A percentile compares a stretch with the other conserved stretches of the same genome.
These are phyloP conservation scores for Sporothrix variecibatus DNA, from an alignment of 2,329 filamentous ascomycete genomes.

Conservation along the genomic window DNA sequence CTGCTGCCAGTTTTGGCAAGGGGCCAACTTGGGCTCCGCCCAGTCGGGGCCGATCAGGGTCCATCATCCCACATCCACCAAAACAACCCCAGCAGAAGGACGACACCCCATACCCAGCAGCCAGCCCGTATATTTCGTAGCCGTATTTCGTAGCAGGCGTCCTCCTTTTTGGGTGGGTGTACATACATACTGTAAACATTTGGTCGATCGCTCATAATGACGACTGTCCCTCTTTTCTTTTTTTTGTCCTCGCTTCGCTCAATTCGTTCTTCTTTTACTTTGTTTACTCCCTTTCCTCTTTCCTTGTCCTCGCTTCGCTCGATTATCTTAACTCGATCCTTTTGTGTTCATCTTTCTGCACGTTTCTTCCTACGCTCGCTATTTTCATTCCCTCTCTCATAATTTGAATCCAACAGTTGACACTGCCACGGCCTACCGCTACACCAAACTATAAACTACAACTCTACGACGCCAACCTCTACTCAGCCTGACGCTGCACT, in stretches of 20 bases:
- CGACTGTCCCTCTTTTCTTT: background rate
- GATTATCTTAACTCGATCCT: background rate
- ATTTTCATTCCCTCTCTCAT: background rate
- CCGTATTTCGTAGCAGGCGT: background rate
- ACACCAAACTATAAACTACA: background rate
- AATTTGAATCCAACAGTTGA: background rate
- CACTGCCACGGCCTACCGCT: background rate
- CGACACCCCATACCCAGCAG: background rate
- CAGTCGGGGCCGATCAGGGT: constrained; percentile 3
- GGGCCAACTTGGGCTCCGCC: constrained; percentile 1
- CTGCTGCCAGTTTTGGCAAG: background rate
- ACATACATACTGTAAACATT: background rate
- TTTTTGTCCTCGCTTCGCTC: background rate
- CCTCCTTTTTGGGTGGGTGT: background rate
- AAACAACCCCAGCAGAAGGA: too few relatives aligned
- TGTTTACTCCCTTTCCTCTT: background rate
- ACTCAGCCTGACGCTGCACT: background rate
- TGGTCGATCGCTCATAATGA: background rate
- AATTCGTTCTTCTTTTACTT: background rate
- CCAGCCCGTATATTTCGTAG: background rate
- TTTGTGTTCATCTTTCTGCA: background rate
- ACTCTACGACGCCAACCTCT: background rate
- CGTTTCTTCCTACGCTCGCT: background rate
- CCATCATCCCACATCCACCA: background rate
- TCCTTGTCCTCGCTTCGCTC: background rate